Conservation (phyloP, 805 yeast species). For the Candida nanaspora region DNA sequence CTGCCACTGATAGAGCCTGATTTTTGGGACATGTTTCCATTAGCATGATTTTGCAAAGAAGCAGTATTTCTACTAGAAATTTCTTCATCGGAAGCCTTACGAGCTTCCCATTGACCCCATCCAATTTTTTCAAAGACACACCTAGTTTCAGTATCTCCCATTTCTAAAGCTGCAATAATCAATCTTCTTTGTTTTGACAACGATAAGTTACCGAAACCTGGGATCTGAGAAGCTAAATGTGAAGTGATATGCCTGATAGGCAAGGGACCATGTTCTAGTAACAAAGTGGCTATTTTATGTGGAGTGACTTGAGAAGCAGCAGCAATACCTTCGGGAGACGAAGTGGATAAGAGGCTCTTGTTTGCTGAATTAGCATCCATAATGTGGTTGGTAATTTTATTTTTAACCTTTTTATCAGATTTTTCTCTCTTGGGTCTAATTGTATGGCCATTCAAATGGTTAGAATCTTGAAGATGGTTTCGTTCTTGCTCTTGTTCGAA, state of each 20-base stretch:
- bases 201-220: slow-evolving; percentile 72
- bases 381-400: not conserved
- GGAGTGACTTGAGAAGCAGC: slow-evolving; percentile 85
- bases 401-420: not conserved
- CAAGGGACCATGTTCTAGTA: slow-evolving; percentile 72
- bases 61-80: slow-evolving; percentile 13
- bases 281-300: slow-evolving; percentile 59
- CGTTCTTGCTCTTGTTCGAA: not conserved
- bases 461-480: not conserved
- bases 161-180: slow-evolving; percentile 83
- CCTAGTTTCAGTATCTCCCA: slow-evolving; percentile 51
- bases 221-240: slow-evolving; percentile 66
- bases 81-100: slow-evolving; percentile 30
- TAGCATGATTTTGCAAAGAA: slow-evolving; percentile 2
- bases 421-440: not conserved
- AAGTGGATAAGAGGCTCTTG: slow-evolving; percentile 47
- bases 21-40: not conserved
- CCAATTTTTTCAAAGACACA: slow-evolving; percentile 88
- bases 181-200: slow-evolving; percentile 84
- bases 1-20: too few relatives aligned
- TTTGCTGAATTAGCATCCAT: slow-evolving; percentile 3
- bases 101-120: slow-evolving; percentile 97
- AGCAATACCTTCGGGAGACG: slow-evolving; percentile 82
- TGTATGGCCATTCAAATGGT: not conserved
- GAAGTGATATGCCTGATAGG: slow-evolving; percentile 87